A percentile compares a stretch with the other conserved stretches of the same genome.
These are phyloP conservation scores for Pseudogymnoascus sp. DNA, from an alignment of 2,329 filamentous ascomycete genomes.

Conservation along the genomic window DNA sequence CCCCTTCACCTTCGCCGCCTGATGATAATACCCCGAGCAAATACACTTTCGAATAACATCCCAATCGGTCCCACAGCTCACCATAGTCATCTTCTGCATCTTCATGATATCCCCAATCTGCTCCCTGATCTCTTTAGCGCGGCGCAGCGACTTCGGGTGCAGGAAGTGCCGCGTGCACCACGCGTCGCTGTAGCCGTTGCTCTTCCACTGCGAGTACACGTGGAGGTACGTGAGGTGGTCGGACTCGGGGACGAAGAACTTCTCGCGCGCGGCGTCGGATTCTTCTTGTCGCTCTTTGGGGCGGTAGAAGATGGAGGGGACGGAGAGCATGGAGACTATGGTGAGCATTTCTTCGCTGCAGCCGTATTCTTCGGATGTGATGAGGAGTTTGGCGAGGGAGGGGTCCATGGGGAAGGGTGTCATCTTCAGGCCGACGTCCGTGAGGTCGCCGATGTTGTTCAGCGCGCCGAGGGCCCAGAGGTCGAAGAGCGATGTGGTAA, in stretches of 20 bases:
- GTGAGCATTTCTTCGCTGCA: conserved; percentile 98
- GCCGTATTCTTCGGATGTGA: conserved; percentile 80
- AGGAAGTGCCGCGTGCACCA: conserved; percentile 94
- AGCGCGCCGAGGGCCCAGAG: conserved; percentile 92
- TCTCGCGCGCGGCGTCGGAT: conserved; percentile 88
- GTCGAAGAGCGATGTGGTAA: conserved; percentile 94
- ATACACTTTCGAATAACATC: conserved; percentile 93
- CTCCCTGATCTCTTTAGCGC: conserved; percentile 88
- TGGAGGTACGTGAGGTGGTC: conserved; percentile 94
- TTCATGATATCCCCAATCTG: conserved; percentile 92
- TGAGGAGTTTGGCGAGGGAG: conserved; percentile 86
- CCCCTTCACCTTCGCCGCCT: conserved; percentile 91
- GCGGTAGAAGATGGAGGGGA: conserved; percentile 93
- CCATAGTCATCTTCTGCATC: conserved; percentile 80
- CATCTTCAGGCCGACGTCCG: conserved; percentile 81
- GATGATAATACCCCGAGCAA: conserved; percentile 96
- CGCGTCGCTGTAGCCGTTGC: conserved; percentile 78
- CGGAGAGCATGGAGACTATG: conserved; percentile 95
- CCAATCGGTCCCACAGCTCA: conserved; percentile 93
- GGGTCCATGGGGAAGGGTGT: conserved; percentile 98
- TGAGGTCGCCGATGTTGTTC: conserved; percentile 89
- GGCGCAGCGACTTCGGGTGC: conserved; percentile 85
- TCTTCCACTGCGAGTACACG: conserved; percentile 91
- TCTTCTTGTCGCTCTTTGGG: conserved; percentile 96
- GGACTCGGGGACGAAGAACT: conserved; percentile 97